phyloP scores from a whole-genome alignment of 768 basidiomycete species.

The Chalciporus sphaerocephalus region DNA sequence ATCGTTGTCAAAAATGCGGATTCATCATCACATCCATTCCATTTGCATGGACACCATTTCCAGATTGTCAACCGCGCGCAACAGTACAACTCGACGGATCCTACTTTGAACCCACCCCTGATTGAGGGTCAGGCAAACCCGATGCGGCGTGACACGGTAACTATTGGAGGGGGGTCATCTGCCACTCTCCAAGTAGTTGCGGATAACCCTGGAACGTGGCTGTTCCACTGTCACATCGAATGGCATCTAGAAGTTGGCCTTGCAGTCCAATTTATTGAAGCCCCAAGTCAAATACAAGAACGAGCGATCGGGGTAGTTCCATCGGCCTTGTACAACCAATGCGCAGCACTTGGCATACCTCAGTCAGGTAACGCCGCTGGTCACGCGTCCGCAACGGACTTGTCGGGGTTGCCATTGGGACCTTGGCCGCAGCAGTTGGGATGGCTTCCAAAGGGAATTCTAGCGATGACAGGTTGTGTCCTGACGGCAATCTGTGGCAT shows the following conservation, averaged over 20 bases:
- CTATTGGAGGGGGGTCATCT: constrained; percentile 62
- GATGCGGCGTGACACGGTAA: constrained; percentile 85
- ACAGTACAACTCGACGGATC: constrained; percentile 71
- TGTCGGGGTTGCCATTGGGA: constrained; percentile 58
- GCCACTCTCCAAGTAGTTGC: constrained; percentile 76
- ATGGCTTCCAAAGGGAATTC: constrained; percentile 69
- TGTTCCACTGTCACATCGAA: constrained; percentile 83
- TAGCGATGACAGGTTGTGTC: constrained; percentile 77
- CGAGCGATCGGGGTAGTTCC: constrained; percentile 46
- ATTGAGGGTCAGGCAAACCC: constrained; percentile 81
- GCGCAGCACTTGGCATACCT: constrained; percentile 53
- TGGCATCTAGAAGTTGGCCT: constrained; percentile 86
- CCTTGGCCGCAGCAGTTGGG: constrained; percentile 72
- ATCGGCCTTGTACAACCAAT: constrained; percentile 64
- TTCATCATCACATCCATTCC: constrained; percentile 81
- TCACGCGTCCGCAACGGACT: constrained; percentile 60
- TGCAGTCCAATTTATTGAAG: constrained; percentile 80
- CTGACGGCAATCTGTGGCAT: constrained; percentile 82
- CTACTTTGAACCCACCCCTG: constrained; percentile 74
- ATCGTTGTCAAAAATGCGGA: constrained; percentile 72
- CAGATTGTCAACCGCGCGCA: constrained; percentile 71
- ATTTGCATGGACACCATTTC: constrained; percentile 86
- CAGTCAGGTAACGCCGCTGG: constrained; percentile 87
- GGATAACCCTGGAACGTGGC: constrained; percentile 91
- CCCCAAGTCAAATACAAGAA: constrained; percentile 67